These are phyloP conservation scores for Tillandsia leiboldiana DNA, from an alignment of 176 grass and related monocot species.

Conservation along the genomic window DNA sequence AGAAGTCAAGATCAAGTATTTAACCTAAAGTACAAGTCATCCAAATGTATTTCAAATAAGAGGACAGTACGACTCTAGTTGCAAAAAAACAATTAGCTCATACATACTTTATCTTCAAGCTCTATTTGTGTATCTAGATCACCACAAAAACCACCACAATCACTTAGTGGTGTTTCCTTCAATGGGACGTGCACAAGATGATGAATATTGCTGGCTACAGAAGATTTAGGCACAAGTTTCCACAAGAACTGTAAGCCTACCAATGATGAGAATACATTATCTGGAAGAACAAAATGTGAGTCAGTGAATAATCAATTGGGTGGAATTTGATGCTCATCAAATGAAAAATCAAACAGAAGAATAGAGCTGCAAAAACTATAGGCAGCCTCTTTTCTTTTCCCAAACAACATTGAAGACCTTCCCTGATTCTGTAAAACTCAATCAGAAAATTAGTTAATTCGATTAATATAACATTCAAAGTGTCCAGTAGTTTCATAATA, in stretches of 20 bases:
- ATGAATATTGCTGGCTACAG: slow-evolving; percentile 35
- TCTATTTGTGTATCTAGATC: slow-evolving; percentile 77
- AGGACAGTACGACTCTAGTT: not conserved
- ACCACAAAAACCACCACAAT: slow-evolving; percentile 83
- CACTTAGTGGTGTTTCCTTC: slow-evolving; percentile 89
- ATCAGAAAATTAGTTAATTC: not conserved
- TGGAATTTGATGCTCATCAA: slow-evolving; percentile 3
- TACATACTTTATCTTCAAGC: slow-evolving; percentile 76
- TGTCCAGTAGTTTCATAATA: not conserved
- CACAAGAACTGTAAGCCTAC: slow-evolving; percentile 80
- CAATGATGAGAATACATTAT: slow-evolving; percentile 85
- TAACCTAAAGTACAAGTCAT: slow-evolving; percentile 16
- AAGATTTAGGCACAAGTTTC: slow-evolving; percentile 58
- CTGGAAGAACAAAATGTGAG: slow-evolving; percentile 38
- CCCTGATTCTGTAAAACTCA: not conserved
- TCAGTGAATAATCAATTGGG: not conserved
- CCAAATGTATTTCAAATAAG: slow-evolving; percentile 13
- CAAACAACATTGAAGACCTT: too few relatives aligned
- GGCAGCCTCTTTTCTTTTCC: too few relatives aligned
- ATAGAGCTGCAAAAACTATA: not conserved
- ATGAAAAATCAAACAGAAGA: slow-evolving; percentile 18
- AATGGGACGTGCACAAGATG: slow-evolving; percentile 88
- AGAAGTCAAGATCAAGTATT: slow-evolving; percentile 1
- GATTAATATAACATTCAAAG: not conserved
- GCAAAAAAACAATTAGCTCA: slow-evolving; percentile 18